Percentiles rank a stretch among this genome's conserved stretches.
phyloP scores from a whole-genome alignment of 1,139 yeast genomes.

The Debaryomyces robertsiae region DNA sequence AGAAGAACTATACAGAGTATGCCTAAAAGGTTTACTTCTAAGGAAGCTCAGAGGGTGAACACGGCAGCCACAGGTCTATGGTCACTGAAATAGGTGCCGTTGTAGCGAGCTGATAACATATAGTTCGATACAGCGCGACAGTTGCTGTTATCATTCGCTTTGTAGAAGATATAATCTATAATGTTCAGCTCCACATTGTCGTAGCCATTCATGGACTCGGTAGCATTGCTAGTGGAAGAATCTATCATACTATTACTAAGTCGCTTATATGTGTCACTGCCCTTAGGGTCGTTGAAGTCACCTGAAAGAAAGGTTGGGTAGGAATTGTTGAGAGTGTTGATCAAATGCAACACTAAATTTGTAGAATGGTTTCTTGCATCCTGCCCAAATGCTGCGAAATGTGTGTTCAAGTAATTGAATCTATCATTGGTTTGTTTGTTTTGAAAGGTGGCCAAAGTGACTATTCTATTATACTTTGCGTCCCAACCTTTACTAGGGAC shows the following conservation, averaged over 20 bases:
- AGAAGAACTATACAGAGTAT: too few relatives aligned
- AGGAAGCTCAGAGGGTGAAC: slow-evolving; percentile 1
- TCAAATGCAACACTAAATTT: slow-evolving; percentile 44
- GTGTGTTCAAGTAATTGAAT: slow-evolving; percentile 55
- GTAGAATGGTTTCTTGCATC: slow-evolving; percentile 51
- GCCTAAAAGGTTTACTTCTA: too few relatives aligned
- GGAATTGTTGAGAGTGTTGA: slow-evolving; percentile 35
- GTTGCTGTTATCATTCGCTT: background rate
- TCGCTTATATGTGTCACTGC: slow-evolving; percentile 34
- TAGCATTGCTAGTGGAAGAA: slow-evolving; percentile 28
- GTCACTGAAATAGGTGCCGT: slow-evolving; percentile 40
- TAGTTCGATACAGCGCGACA: slow-evolving; percentile 39
- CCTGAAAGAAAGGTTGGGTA: slow-evolving; percentile 49
- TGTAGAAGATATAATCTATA: slow-evolving; percentile 19
- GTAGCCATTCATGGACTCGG: slow-evolving; percentile 29
- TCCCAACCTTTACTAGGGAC: slow-evolving; percentile 34
- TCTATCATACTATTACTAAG: slow-evolving; percentile 27
- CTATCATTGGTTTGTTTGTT: slow-evolving; percentile 22
- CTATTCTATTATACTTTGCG: slow-evolving; percentile 37
- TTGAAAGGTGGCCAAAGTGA: slow-evolving; percentile 38
- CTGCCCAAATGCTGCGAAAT: slow-evolving; percentile 56
- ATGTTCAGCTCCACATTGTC: slow-evolving; percentile 10
- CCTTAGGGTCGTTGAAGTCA: slow-evolving; percentile 49
- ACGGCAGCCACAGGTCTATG: slow-evolving; percentile 51
- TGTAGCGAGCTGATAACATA: slow-evolving; percentile 15